These are phyloP conservation scores for Cyphellophora europaea DNA, from an alignment of 2,329 filamentous ascomycete species.

Conservation along the genomic window DNA sequence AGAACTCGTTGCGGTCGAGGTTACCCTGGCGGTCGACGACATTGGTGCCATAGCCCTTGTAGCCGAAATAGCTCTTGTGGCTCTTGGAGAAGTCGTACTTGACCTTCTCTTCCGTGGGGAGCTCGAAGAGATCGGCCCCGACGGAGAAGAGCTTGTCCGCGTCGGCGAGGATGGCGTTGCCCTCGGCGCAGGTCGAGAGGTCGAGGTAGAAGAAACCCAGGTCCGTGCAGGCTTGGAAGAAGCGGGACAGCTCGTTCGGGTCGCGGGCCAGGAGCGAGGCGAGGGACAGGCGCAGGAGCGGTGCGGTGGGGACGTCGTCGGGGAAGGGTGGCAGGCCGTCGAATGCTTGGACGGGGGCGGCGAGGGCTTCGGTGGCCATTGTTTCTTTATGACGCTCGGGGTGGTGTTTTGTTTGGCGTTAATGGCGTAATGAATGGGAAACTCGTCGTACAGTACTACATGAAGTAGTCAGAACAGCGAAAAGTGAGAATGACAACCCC, in stretches of 20 bases:
- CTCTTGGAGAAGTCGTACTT: constrained; percentile 44
- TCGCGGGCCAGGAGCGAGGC: constrained; percentile 28
- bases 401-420: too few species aligned
- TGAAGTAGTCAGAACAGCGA: too few species aligned
- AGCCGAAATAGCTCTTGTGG: constrained; percentile 42
- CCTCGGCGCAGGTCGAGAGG: constrained; percentile 26
- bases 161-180: constrained; percentile 31
- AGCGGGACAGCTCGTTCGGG: constrained; percentile 23
- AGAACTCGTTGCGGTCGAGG: constrained; percentile 44
- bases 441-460: too few species aligned
- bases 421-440: too few species aligned
- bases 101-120: constrained; percentile 42
- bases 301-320: constrained; percentile 31
- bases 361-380: constrained; percentile 7
- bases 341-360: constrained; percentile 10
- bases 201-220: constrained; percentile 52
- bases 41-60: constrained; percentile 39
- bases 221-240: constrained; percentile 33
- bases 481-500: too few species aligned
- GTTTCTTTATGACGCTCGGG: too few species aligned
- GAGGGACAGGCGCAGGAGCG: constrained; percentile 33
- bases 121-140: constrained; percentile 36
- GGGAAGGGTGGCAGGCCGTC: constrained; percentile 29
- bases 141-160: constrained; percentile 38
- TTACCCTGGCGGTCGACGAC: constrained; percentile 40